Evolutionary conservation across 495 filamentous ascomycete species (phyloP).

Genomic region (Pyrenopolyporus hunteri): DNA sequence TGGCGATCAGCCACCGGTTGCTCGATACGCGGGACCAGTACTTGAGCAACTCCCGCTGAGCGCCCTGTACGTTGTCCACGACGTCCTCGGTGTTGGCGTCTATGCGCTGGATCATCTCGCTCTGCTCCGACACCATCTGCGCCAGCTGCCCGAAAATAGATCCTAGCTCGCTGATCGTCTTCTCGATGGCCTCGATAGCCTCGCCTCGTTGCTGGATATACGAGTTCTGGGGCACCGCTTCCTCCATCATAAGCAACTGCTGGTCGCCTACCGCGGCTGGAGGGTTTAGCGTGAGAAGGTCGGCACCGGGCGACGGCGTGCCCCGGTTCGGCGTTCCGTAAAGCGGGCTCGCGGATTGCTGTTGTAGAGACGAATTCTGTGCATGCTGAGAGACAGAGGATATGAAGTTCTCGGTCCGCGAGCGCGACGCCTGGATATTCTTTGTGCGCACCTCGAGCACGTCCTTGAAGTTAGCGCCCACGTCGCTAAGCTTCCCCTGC

Average conservation of each 20-base stretch:
- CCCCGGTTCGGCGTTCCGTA: conserved; percentile 79
- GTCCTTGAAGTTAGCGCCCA: conserved; percentile 94
- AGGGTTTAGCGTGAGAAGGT: conserved; percentile 86
- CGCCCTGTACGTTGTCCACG: conserved; percentile 95
- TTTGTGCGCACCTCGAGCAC: conserved; percentile 96
- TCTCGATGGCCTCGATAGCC: conserved; percentile 95
- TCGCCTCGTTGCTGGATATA: conserved; percentile 95
- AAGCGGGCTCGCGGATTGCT: conserved; percentile 78
- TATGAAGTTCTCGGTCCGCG: conserved; percentile 94
- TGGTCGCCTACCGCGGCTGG: conserved; percentile 68
- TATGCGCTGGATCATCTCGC: conserved; percentile 90
- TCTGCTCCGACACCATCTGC: conserved; percentile 95
- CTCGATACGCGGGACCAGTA: conserved; percentile 94
- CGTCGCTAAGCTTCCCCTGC: conserved; percentile 93
- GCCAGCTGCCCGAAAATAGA: conserved; percentile 97
- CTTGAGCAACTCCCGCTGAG: conserved; percentile 91
- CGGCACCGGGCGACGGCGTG: conserved; percentile 62
- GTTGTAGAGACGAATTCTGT: conserved; percentile 60
- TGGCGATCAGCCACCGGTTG: conserved; percentile 95
- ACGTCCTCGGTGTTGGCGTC: conserved; percentile 91
- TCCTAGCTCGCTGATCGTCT: conserved; percentile 91
- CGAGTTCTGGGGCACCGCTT: conserved; percentile 79
- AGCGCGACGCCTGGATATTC: conserved; percentile 94
- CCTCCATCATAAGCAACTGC: conserved; percentile 93
- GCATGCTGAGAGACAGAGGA: conserved; percentile 81